Evolutionary conservation across 768 basidiomycete species (phyloP).

Genomic region (Hirschioporus abietinus): DNA sequence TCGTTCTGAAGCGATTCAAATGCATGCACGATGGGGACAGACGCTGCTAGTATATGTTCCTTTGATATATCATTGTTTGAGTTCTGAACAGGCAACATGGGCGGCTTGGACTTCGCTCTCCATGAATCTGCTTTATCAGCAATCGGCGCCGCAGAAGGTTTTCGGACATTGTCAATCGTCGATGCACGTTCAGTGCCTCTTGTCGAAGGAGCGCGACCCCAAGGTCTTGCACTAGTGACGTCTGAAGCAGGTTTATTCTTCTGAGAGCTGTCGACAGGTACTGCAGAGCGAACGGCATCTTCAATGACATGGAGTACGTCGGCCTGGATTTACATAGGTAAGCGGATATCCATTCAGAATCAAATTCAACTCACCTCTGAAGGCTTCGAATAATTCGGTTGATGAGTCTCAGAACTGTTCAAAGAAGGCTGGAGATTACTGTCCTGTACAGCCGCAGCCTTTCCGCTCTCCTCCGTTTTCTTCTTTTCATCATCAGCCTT

Average conservation of each 20-base stretch:
- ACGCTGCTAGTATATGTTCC: conserved; percentile 5
- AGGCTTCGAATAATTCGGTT: conserved; percentile 9
- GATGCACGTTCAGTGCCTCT: conserved; percentile 16
- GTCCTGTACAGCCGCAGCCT: not conserved
- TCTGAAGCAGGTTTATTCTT: not conserved
- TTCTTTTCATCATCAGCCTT: conserved; percentile 11
- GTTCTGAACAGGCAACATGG: not conserved
- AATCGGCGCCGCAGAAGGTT: conserved; percentile 18
- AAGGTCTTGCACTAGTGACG: not conserved
- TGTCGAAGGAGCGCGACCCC: conserved; percentile 28
- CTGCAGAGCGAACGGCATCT: conserved; percentile 33
- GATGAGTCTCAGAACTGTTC: not conserved
- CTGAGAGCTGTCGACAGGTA: conserved; percentile 2
- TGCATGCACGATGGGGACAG: conserved; percentile 27
- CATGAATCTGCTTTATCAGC: conserved; percentile 54
- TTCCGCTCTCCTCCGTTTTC: conserved; percentile 18
- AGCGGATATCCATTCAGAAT: conserved; percentile 4
- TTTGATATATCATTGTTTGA: not conserved
- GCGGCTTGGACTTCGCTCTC: conserved; percentile 46
- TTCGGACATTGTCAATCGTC: not conserved
- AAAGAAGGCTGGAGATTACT: not conserved
- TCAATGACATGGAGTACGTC: conserved; percentile 42
- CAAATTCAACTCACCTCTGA: conserved; percentile 16
- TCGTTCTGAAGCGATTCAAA: conserved; percentile 34
- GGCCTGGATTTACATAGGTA: conserved; percentile 23